phyloP scores from a whole-genome alignment of 208 protist genomes.

The Trypanosoma scelopori region DNA sequence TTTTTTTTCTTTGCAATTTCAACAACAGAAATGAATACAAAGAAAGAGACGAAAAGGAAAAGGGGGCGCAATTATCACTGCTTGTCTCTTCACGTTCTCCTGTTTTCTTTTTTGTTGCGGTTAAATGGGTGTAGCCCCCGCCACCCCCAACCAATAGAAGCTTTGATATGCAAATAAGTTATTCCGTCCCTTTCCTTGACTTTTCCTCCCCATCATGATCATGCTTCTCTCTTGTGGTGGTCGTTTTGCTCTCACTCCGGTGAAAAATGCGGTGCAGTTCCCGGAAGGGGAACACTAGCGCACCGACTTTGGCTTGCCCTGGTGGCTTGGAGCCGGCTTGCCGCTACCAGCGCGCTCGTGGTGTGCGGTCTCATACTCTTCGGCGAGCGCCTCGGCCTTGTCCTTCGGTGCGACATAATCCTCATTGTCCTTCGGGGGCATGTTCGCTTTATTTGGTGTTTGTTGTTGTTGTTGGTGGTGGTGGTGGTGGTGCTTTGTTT shows the following conservation, averaged over 20 bases:
- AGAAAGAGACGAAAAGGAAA: conserved; percentile 3
- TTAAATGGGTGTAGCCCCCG: no score
- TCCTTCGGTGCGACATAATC: conserved; percentile 74
- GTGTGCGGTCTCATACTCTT: conserved; percentile 72
- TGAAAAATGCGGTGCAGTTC: background rate
- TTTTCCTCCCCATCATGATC: conserved; percentile 10
- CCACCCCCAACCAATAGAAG: no score
- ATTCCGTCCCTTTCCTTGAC: conserved; percentile 1
- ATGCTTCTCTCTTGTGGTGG: no score
- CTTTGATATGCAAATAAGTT: no score
- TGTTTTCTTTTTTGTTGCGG: no score
- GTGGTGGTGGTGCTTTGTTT: no score
- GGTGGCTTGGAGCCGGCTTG: conserved; percentile 73
- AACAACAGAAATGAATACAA: no score
- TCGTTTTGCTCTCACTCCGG: no score
- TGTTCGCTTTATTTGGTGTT: conserved; percentile 1
- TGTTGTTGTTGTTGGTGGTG: conserved; percentile 9
- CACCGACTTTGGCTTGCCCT: conserved; percentile 83
- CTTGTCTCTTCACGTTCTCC: no score
- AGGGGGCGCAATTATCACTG: no score
- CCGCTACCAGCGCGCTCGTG: conserved; percentile 79
- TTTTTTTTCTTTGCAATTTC: no score
- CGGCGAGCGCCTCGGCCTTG: conserved; percentile 70
- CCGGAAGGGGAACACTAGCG: conserved; percentile 22
- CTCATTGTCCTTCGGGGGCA: conserved; percentile 36